Base-by-base conservation (phyloP, 2,329 filamentous ascomycete genomes). In the Pezicula carpinea region DNA sequence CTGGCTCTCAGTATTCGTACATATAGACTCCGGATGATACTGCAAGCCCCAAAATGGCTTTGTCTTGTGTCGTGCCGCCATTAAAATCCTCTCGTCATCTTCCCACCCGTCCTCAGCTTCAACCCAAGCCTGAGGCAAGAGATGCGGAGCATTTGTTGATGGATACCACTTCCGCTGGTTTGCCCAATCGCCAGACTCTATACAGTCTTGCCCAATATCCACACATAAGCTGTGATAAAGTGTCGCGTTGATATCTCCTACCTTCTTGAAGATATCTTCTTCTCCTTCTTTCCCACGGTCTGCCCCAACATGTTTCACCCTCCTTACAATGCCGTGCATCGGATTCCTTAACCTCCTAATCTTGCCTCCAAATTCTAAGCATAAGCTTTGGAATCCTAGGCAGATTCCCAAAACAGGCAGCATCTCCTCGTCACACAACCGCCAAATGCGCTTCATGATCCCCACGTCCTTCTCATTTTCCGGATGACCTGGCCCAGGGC, bases 401-500 rank as follows among this genome's bases (percentile, higher is more conserved):
- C 84, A 88, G 21, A 89, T 83, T 0, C 85, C 93, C 29, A 99
- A 72, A 0, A 95, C 83, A 0, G 93, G 93, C 2, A 95, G 57
- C 10, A 83, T 53, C 14, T 82, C 65, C 4, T 74, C 68, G 2
- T 77, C 73, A 2, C 72, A 66, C 14, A 92, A 70, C 41, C 52
- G 58, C 89, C 91, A 97, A 4, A 97, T 73, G 52, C 82, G 70
- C 46, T 73, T 75, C 70, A 96, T 93, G 35, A 93, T 75, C 8
- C 93, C 93, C 32, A 96, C 82, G 66, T 97, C 92, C n/a, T 72
- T 69, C 6, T 78, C 66, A 48, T 80, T 77, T 39, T 76, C 76
- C 0, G 92, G 89, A 59, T 88, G 82, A 8, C 93, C 93, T 1
- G 93, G 93, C 0, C 93, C 93, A 1, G 93, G 93, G 0, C 93